Conservation (phyloP, 2,329 filamentous ascomycete genomes). For the Alternaria brassicicola region DNA sequence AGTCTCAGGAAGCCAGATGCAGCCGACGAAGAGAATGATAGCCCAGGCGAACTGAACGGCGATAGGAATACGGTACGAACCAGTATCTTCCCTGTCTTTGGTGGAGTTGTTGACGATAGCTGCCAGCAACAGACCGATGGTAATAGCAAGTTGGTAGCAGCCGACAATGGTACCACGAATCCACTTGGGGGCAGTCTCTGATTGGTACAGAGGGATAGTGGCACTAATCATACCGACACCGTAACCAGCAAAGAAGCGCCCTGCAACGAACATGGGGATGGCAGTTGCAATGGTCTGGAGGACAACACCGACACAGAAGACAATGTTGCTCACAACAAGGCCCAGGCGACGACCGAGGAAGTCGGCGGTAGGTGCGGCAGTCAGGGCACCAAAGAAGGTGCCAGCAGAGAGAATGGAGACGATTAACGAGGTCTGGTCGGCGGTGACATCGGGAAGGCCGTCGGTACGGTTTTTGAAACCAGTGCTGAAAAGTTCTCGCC, state of each 20-base stretch:
- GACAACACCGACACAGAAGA: slow-evolving; percentile 51
- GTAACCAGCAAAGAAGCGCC: slow-evolving; percentile 52
- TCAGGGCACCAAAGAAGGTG: slow-evolving; percentile 75
- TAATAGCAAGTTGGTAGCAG: slow-evolving; percentile 72
- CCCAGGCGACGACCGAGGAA: slow-evolving; percentile 72
- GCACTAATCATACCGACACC: slow-evolving; percentile 51
- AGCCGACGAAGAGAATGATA: slow-evolving; percentile 66
- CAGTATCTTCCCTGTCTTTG: slow-evolving; percentile 59
- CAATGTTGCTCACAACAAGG: slow-evolving; percentile 45
- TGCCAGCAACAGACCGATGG: slow-evolving; percentile 72
- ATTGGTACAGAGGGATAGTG: slow-evolving; percentile 70
- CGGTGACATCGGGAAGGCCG: slow-evolving; percentile 41
- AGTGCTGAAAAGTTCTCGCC: slow-evolving; percentile 66
- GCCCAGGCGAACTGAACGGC: slow-evolving; percentile 78
- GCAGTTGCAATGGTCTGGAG: slow-evolving; percentile 46
- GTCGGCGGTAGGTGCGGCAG: slow-evolving; percentile 71
- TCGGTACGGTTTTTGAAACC: slow-evolving; percentile 49
- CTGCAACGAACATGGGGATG: slow-evolving; percentile 48
- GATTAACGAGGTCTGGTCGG: slow-evolving; percentile 70
- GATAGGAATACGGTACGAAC: slow-evolving; percentile 77
- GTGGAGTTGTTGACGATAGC: slow-evolving; percentile 71
- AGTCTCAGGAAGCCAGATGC: slow-evolving; percentile 73
- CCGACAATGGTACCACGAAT: slow-evolving; percentile 74
- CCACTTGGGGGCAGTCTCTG: slow-evolving; percentile 75
- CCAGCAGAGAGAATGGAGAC: slow-evolving; percentile 85